A percentile compares a stretch with the other conserved stretches of the same genome.
These are phyloP conservation scores for Fraxinus pennsylvanica DNA, from an alignment of 257 asterid genomes.

Conservation along the genomic window DNA sequence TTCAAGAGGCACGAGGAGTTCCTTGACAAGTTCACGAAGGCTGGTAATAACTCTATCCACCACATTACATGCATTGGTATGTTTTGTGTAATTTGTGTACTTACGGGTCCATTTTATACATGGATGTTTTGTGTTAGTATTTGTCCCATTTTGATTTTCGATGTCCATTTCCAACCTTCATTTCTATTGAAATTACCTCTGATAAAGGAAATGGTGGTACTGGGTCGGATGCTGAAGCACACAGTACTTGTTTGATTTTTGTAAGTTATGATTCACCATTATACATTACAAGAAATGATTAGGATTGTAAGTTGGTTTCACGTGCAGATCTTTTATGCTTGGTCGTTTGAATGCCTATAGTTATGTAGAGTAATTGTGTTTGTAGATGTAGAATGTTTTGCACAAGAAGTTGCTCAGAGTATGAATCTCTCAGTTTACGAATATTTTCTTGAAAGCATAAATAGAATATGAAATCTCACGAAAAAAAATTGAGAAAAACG, in stretches of 20 bases:
- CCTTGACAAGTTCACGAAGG: conserved; percentile 54
- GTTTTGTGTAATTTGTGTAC: background rate
- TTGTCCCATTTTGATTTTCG: background rate
- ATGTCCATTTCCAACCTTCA: background rate
- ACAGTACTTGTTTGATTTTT: conserved; percentile 1
- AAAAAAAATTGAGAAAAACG: background rate
- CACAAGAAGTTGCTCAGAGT: background rate
- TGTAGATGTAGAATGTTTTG: background rate
- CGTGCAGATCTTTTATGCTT: background rate
- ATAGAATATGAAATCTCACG: background rate
- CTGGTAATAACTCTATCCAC: conserved; percentile 48
- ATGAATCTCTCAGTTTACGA: background rate
- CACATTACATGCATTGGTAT: background rate
- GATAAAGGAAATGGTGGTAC: background rate
- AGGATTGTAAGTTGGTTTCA: background rate
- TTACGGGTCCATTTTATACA: background rate
- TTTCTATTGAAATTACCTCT: background rate
- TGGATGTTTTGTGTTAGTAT: background rate
- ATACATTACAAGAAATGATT: background rate
- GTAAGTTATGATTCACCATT: background rate
- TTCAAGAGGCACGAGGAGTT: conserved; percentile 54
- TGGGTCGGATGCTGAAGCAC: background rate
- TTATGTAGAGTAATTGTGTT: background rate
- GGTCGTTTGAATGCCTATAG: background rate
- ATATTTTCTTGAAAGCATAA: background rate